Conservation (phyloP, 768 basidiomycete species). For the Collybia nuda region DNA sequence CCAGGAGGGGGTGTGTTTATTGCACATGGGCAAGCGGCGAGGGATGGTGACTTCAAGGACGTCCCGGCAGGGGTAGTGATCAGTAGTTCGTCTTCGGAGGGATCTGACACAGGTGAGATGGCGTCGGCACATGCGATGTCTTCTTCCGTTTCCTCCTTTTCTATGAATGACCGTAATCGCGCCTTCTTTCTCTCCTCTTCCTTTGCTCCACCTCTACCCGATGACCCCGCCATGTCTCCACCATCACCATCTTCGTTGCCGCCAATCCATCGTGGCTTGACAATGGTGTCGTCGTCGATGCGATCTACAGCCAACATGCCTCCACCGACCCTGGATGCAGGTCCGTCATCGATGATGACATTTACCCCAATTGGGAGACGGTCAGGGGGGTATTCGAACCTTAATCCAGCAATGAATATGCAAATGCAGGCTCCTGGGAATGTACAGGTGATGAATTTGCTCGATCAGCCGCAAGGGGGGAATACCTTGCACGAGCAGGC, state of each 20-base stretch:
- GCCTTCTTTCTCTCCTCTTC: conserved; percentile 28
- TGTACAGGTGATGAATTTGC: conserved; percentile 76
- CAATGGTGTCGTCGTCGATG: conserved; percentile 21
- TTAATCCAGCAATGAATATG: conserved; percentile 75
- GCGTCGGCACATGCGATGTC: conserved; percentile 20
- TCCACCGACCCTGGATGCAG: conserved; percentile 8
- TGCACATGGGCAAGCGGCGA: conserved; percentile 50
- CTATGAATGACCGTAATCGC: conserved; percentile 36
- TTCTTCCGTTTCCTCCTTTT: conserved; percentile 16
- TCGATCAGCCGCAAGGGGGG: conserved; percentile 59
- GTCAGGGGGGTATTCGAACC: conserved; percentile 47
- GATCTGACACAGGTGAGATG: conserved; percentile 38
- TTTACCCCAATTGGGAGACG: conserved; percentile 48
- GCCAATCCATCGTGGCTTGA: conserved; percentile 12
- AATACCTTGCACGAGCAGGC: conserved; percentile 63
- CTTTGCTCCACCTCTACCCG: conserved; percentile 32
- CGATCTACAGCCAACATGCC: conserved; percentile 23
- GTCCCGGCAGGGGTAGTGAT: conserved; percentile 59
- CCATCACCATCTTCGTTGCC: conserved; percentile 13
- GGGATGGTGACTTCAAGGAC: conserved; percentile 47
- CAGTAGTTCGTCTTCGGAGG: conserved; percentile 41
- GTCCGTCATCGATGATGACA: conserved; percentile 48
- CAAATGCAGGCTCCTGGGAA: conserved; percentile 42
- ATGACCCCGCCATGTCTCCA: conserved; percentile 13
- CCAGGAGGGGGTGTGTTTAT: conserved; percentile 90